Base-by-base conservation (phyloP, 140 eudicot species). In the Ambrosia hybrid region DNA sequence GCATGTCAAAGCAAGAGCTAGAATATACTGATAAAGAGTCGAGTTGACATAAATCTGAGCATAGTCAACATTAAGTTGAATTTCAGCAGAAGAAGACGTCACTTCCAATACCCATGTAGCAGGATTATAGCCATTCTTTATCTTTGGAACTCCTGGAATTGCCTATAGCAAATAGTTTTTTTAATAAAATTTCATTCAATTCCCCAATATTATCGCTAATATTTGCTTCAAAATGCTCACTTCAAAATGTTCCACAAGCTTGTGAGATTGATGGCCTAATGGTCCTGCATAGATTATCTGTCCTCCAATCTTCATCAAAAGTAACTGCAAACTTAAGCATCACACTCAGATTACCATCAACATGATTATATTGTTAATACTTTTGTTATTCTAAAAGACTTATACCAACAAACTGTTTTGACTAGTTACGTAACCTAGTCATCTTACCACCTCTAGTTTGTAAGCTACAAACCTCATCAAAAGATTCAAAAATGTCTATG, bases 31-130 rank as follows among this genome's bases (percentile, higher is more conserved):
- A 61, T 80, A 74, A 56, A 83, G 84, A 17, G 51, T 58, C 43
- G 91, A 86, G 26, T 74, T 83, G 73, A 74, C 82, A 73, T 79
- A 83, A 49, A 83, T 49, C 57, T 77, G 74, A 9, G 86, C 82
- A 75, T 80, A 84, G 59, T 84, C 86, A 57, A 84, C 79, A 26
- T 74, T 65, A 10, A 81, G 79, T 81, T 84, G 83, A 70, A 58
- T 71, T 56, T 84, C 89, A 52, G 58, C 72, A 26, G 72, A 73
- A 51, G 70, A 17, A 38, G 86, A 48, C 45, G 58, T 85, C 69
- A 81, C 80, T 26, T 85, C 89, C 66, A 85, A 48, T 82, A 85
- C 83, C 89, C 89, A 85, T 15, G 89, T 85, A 62, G 86, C 89
- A n/a, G 86, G 86, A 84, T 84, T 84, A 72, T 74, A 78, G 21